Percentiles rank a stretch among this genome's conserved stretches.
Evolutionary conservation across 495 filamentous ascomycete genomes (phyloP).

Genomic region (Aspergillus conjunctus): DNA sequence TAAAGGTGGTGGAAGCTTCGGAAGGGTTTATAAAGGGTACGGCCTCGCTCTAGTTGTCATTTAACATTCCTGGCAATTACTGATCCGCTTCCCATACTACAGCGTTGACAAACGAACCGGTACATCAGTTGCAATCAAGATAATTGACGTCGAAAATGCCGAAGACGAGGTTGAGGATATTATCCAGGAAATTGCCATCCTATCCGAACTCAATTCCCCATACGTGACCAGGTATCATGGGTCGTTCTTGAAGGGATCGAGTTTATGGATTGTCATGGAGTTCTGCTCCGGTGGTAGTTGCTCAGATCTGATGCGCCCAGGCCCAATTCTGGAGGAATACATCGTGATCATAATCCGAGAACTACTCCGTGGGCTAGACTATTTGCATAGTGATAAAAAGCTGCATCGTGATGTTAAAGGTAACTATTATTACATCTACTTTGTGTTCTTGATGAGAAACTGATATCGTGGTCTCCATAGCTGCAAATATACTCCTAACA

Average conservation of each 20-base stretch:
- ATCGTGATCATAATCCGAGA: slow-evolving; percentile 93
- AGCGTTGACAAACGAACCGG: slow-evolving; percentile 85
- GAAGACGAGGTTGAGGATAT: slow-evolving; percentile 99
- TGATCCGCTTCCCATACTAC: slow-evolving; percentile 4
- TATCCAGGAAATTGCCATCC: slow-evolving; percentile 94
- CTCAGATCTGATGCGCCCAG: slow-evolving; percentile 87
- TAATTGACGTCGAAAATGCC: slow-evolving; percentile 97
- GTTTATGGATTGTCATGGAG: slow-evolving; percentile 98
- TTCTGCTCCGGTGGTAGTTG: slow-evolving; percentile 94
- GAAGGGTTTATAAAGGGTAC: slow-evolving; percentile 94
- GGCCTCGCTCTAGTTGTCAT: slow-evolving; percentile 30
- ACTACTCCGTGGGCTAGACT: slow-evolving; percentile 85
- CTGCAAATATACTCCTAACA: slow-evolving; percentile 85
- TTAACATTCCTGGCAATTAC: not conserved
- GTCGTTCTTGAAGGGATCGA: slow-evolving; percentile 90
- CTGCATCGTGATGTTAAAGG: slow-evolving; percentile 97
- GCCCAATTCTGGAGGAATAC: slow-evolving; percentile 87
- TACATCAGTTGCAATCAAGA: slow-evolving; percentile 88
- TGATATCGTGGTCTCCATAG: slow-evolving; percentile 46
- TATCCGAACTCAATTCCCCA: slow-evolving; percentile 89
- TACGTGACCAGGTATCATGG: slow-evolving; percentile 97
- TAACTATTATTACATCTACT: slow-evolving; percentile 34
- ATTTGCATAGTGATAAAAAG: slow-evolving; percentile 93
- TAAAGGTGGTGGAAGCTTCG: slow-evolving; percentile 84
- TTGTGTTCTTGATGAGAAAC: slow-evolving; percentile 3